Base-by-base conservation (phyloP, 2,329 filamentous ascomycete genomes). In the Onygena corvina region DNA sequence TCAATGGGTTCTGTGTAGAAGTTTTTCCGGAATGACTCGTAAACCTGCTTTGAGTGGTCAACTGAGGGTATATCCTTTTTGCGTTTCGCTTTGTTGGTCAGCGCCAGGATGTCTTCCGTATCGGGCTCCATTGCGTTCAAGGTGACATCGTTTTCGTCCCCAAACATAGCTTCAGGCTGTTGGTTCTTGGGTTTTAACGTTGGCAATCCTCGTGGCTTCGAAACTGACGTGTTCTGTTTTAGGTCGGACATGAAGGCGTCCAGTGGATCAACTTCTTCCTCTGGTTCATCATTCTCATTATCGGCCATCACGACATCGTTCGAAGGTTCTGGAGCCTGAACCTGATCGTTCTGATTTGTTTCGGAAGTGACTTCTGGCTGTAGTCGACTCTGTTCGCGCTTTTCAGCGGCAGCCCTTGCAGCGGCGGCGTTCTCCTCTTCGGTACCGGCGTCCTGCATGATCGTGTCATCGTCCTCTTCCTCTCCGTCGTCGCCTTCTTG, bases 221-320 rank as follows among this genome's bases (percentile, higher is more conserved):
- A 69, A n/a, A 64, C 60, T 7, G 69, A 67, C 38, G 65, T 65
- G 12, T 76, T 65, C 49, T 79, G 75, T 2, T 70, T 70, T 46
- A 84, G 72, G 53, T 76, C 79, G 47, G 81, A 83, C 92, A 98
- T 98, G 70, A 93, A 98, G n/a, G 88, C 90, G 69, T 98, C 92
- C 31, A 98, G 72, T 5, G 92, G 87, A 64, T 98, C 92, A 30
- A 92, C 69, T 27, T 86, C 79, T 40, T 88, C 74, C 27, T 69
- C 67, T 33, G 52, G 60, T 20, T 61, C 53, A 27, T 54, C 59
- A 23, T 65, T 62, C 4, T 60, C 58, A 11, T 52, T 33, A 11
- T 57, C 56, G 9, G 21, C 11, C 30, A 36, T 29, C n/a, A 23
- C 4, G 8, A 27, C 8, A 25, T 47, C 46, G 12, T 30, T 47